phyloP scores from a whole-genome alignment of 2,329 filamentous ascomycete species.

The Diaporthe sp. region DNA sequence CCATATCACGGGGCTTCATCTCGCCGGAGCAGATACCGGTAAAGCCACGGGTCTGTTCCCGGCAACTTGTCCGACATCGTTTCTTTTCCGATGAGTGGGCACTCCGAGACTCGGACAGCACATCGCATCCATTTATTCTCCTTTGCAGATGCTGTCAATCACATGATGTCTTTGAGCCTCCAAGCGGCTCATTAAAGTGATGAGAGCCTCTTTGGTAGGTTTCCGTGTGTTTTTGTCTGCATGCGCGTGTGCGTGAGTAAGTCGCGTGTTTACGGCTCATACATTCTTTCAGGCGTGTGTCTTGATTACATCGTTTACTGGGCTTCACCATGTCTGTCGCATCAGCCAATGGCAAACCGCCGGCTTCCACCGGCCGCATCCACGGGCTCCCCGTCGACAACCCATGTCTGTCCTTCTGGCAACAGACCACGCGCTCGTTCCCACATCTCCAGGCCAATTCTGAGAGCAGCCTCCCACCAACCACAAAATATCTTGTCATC shows the following conservation, averaged over 20 bases:
- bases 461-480: conserved; percentile 41
- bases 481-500: conserved; percentile 50
- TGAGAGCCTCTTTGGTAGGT: neutral
- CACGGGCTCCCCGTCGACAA: conserved; percentile 32
- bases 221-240: neutral
- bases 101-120: conserved; percentile 5
- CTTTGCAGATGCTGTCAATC: neutral
- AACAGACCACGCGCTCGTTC: conserved; percentile 55
- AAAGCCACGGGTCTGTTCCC: neutral
- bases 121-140: neutral
- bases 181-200: neutral
- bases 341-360: neutral
- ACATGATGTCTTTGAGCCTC: neutral
- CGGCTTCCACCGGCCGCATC: neutral
- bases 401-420: conserved; percentile 48
- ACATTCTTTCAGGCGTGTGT: neutral
- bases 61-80: conserved; percentile 4
- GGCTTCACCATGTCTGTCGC: neutral
- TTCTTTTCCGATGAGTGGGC: neutral
- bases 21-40: conserved; percentile 8
- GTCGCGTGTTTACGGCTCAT: neutral
- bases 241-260: too few relatives aligned
- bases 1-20: neutral
- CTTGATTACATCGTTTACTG: neutral
- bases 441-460: conserved; percentile 52